phyloP scores from a whole-genome alignment of 2,329 filamentous ascomycete species.

The Neofusicoccum cordaticola region DNA sequence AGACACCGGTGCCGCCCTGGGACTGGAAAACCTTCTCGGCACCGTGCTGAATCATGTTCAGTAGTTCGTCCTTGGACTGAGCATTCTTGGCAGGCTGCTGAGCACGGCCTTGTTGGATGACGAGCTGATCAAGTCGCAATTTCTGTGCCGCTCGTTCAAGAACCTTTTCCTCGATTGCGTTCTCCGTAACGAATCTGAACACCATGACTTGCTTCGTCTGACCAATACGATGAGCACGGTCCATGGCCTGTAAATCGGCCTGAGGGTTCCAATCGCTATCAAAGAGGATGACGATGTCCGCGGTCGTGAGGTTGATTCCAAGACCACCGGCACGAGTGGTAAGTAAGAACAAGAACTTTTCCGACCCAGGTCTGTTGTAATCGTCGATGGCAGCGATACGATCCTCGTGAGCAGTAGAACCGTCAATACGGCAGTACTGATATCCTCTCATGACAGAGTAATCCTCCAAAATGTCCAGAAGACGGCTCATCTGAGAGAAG shows the following conservation, averaged over 20 bases:
- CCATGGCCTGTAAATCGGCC: slow-evolving; percentile 97
- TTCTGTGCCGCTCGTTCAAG: slow-evolving; percentile 96
- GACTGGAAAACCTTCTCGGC: slow-evolving; percentile 89
- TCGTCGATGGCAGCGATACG: slow-evolving; percentile 97
- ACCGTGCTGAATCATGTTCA: slow-evolving; percentile 98
- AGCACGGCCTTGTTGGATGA: slow-evolving; percentile 94
- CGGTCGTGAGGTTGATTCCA: slow-evolving; percentile 92
- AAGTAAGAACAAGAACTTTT: slow-evolving; percentile 94
- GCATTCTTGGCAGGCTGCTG: slow-evolving; percentile 88
- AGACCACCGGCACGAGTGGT: slow-evolving; percentile 94
- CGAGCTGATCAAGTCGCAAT: slow-evolving; percentile 89
- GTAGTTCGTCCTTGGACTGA: slow-evolving; percentile 90
- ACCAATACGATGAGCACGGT: slow-evolving; percentile 95
- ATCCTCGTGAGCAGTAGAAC: slow-evolving; percentile 93
- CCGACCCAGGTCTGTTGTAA: slow-evolving; percentile 92
- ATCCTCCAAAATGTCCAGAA: slow-evolving; percentile 94
- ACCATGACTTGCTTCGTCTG: slow-evolving; percentile 98
- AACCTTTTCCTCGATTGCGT: slow-evolving; percentile 98
- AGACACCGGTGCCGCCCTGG: slow-evolving; percentile 62
- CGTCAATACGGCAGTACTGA: slow-evolving; percentile 96
- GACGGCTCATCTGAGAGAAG: slow-evolving; percentile 98
- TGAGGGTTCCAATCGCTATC: slow-evolving; percentile 99
- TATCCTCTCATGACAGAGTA: slow-evolving; percentile 95
- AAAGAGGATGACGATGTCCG: slow-evolving; percentile 93
- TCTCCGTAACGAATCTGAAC: slow-evolving; percentile 95